These are phyloP conservation scores for Aspergillus hancockii DNA, from an alignment of 495 filamentous ascomycete species.

Conservation along the genomic window DNA sequence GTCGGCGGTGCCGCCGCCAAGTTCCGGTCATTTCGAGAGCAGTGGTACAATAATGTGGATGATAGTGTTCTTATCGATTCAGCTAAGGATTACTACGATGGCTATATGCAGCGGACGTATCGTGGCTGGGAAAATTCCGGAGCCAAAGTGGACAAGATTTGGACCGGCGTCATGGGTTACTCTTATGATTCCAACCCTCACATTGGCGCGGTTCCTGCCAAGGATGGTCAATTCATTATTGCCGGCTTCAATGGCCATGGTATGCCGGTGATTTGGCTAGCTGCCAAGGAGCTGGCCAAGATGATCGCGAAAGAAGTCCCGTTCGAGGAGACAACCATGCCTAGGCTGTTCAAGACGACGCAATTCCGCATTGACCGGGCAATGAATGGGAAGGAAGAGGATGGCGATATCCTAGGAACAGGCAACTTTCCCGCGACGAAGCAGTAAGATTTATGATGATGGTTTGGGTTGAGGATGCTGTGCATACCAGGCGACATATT, in stretches of 20 bases:
- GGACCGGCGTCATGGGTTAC: constrained; percentile 52
- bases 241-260: constrained; percentile 59
- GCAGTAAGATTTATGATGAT: background rate
- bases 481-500: too few species aligned
- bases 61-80: constrained; percentile 58
- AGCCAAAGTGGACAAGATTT: constrained; percentile 43
- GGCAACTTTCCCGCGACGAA: background rate
- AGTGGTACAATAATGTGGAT: constrained; percentile 56
- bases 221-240: constrained; percentile 43
- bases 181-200: constrained; percentile 49
- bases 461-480: too few species aligned
- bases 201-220: constrained; percentile 47
- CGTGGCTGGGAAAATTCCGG: constrained; percentile 46
- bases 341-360: constrained; percentile 38
- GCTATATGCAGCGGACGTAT: constrained; percentile 51
- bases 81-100: constrained; percentile 58
- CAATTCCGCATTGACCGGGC: constrained; percentile 1
- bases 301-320: constrained; percentile 38
- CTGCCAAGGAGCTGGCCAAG: constrained; percentile 43
- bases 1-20: constrained; percentile 57
- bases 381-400: background rate
- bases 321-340: constrained; percentile 41
- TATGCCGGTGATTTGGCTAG: constrained; percentile 50
- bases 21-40: constrained; percentile 52
- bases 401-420: background rate